Conservation (phyloP, 2,329 filamentous ascomycete genomes). For the Talaromyces sp. region DNA sequence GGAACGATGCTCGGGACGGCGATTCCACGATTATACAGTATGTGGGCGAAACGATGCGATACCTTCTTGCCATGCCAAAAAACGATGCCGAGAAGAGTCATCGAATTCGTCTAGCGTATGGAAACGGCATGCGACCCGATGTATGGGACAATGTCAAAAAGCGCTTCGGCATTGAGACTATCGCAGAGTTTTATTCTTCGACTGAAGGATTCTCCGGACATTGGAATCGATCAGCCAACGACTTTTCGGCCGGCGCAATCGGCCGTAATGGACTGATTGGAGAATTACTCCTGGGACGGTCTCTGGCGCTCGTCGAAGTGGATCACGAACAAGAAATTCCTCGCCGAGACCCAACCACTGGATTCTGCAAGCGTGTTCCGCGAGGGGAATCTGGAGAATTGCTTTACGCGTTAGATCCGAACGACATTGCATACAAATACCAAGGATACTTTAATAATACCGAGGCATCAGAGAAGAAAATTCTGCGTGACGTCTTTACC, state of each 20-base stretch:
- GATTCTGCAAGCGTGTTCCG: slow-evolving; percentile 61
- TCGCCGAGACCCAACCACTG: slow-evolving; percentile 63
- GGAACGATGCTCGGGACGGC: slow-evolving; percentile 68
- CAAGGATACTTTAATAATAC: slow-evolving; percentile 79
- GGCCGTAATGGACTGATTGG: slow-evolving; percentile 67
- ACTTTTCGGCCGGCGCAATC: slow-evolving; percentile 71
- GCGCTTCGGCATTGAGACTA: slow-evolving; percentile 69
- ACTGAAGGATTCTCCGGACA: slow-evolving; percentile 68
- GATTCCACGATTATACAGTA: slow-evolving; percentile 78
- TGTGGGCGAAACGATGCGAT: slow-evolving; percentile 82
- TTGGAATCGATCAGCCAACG: slow-evolving; percentile 72
- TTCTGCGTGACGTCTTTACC: slow-evolving; percentile 68
- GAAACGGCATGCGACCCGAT: slow-evolving; percentile 81
- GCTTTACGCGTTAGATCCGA: slow-evolving; percentile 65
- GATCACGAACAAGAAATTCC: slow-evolving; percentile 70
- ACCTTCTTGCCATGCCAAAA: slow-evolving; percentile 66
- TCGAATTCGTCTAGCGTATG: slow-evolving; percentile 70
- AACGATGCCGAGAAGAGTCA: slow-evolving; percentile 69
- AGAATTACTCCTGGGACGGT: slow-evolving; percentile 51
- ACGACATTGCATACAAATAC: slow-evolving; percentile 63
- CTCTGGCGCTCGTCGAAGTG: slow-evolving; percentile 62
- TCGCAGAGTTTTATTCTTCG: slow-evolving; percentile 78
- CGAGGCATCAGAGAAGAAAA: slow-evolving; percentile 67
- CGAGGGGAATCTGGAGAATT: slow-evolving; percentile 70
- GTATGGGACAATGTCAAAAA: slow-evolving; percentile 81